Conservation (phyloP, 2,329 filamentous ascomycete species). For the Volutella citrinella region DNA sequence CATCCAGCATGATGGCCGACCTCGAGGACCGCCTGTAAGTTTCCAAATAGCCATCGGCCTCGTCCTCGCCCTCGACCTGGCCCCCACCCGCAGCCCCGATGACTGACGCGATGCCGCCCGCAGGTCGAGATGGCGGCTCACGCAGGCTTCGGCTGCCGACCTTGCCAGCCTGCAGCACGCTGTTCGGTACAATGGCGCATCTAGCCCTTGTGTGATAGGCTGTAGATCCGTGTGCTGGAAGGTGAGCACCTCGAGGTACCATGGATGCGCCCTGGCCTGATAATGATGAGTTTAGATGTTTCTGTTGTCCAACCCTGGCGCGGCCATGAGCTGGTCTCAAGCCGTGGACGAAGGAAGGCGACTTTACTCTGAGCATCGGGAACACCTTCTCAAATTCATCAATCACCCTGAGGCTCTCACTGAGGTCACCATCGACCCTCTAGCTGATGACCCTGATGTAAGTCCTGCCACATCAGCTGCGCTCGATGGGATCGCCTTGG, state of each 20-base stretch:
- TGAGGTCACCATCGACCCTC: constrained; percentile 70
- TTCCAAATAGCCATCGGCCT: constrained; percentile 3
- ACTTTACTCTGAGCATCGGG: constrained; percentile 69
- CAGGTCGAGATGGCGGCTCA: constrained; percentile 67
- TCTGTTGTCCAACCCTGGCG: constrained; percentile 68
- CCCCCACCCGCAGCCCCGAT: constrained; percentile 3
- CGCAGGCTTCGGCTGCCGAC: constrained; percentile 55
- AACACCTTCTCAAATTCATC: constrained; percentile 77
- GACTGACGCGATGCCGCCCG: constrained; percentile 24
- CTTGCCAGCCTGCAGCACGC: constrained; percentile 61
- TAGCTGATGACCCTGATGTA: constrained; percentile 73
- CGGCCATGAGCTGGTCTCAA: constrained; percentile 65
- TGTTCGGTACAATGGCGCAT: constrained; percentile 57
- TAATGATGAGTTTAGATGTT: constrained; percentile 58
- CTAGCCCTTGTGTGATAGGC: constrained; percentile 66
- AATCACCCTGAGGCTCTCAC: constrained; percentile 78
- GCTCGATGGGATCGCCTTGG: constrained; percentile 6
- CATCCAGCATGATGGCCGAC: constrained; percentile 34
- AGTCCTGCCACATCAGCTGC: constrained; percentile 14
- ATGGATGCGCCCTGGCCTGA: constrained; percentile 1
- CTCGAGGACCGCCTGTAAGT: constrained; percentile 38
- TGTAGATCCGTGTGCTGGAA: constrained; percentile 93
- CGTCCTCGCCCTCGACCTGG: too few relatives aligned
- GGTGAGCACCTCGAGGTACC: constrained; percentile 48
- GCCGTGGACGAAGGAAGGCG: constrained; percentile 66